Percentiles rank a stretch among this genome's conserved stretches.
Evolutionary conservation across 352 stramenopile genomes (phyloP).

Genomic region (Globisporangium okanoganense): DNA sequence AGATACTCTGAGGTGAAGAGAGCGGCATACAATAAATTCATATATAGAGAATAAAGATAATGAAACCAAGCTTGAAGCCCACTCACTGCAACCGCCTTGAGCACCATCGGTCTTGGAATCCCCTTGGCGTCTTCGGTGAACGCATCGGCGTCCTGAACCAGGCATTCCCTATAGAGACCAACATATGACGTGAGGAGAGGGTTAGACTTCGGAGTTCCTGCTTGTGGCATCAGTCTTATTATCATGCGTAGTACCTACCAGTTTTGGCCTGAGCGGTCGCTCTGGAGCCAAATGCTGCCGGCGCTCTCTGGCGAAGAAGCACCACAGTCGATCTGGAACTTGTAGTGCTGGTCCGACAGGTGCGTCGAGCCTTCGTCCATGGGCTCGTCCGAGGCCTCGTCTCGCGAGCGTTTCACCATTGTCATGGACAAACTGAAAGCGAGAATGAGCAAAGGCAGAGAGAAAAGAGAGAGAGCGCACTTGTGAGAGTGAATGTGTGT

Average conservation of each 20-base stretch:
- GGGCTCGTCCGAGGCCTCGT: background rate
- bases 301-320: background rate
- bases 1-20: background rate
- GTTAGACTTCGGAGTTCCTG: too few relatives aligned
- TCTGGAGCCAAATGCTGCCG: background rate
- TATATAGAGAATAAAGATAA: background rate
- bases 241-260: background rate
- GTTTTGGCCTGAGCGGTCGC: background rate
- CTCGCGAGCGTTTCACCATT: background rate
- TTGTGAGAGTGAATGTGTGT: too few relatives aligned
- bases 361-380: background rate
- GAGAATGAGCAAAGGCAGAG: background rate
- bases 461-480: too few relatives aligned
- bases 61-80: background rate
- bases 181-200: too few relatives aligned
- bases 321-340: background rate
- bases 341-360: background rate
- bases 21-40: background rate
- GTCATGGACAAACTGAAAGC: too few relatives aligned
- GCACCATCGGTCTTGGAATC: background rate
- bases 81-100: background rate
- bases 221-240: too few relatives aligned
- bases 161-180: background rate
- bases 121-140: background rate
- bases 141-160: background rate